A percentile compares a stretch with the other conserved stretches of the same genome.
Conservation (phyloP, 306 rosid species). For the Vigna angularis region DNA sequence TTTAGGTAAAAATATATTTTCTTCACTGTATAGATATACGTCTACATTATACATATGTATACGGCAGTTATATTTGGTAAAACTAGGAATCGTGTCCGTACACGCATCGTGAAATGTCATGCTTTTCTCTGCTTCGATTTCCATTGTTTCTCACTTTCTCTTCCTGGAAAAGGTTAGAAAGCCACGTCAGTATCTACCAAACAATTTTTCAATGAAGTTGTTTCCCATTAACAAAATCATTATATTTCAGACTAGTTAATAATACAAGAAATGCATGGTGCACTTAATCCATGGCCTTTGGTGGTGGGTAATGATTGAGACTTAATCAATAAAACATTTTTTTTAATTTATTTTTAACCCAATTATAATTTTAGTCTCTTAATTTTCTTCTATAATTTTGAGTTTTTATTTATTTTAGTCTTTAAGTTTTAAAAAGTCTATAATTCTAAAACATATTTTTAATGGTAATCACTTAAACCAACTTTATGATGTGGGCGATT, state of each 20-base stretch:
- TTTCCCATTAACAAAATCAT: conserved; percentile 36
- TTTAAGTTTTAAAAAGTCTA: no score
- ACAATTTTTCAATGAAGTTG: conserved; percentile 20
- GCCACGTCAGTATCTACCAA: conserved; percentile 13
- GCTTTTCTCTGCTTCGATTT: not conserved
- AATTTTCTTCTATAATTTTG: not conserved
- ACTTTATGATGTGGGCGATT: not conserved
- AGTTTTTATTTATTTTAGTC: not conserved
- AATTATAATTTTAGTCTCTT: no score
- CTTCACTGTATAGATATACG: no score
- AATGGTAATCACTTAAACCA: not conserved
- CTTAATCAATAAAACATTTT: not conserved
- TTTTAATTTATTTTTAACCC: not conserved
- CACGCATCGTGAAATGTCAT: not conserved
- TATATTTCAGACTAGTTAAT: conserved; percentile 8
- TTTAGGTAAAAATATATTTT: no score
- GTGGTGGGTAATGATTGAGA: conserved; percentile 32
- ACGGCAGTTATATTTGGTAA: not conserved
- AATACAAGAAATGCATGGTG: conserved; percentile 9
- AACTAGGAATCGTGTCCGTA: not conserved
- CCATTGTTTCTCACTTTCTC: not conserved
- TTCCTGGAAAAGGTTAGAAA: not conserved
- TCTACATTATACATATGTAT: not conserved
- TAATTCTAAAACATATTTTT: not conserved
- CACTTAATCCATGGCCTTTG: conserved; percentile 6